Evolutionary conservation across 768 basidiomycete genomes (phyloP), one percentile per base, ranked within the genome.

Genomic region (Boletus reticuloceps): DNA sequence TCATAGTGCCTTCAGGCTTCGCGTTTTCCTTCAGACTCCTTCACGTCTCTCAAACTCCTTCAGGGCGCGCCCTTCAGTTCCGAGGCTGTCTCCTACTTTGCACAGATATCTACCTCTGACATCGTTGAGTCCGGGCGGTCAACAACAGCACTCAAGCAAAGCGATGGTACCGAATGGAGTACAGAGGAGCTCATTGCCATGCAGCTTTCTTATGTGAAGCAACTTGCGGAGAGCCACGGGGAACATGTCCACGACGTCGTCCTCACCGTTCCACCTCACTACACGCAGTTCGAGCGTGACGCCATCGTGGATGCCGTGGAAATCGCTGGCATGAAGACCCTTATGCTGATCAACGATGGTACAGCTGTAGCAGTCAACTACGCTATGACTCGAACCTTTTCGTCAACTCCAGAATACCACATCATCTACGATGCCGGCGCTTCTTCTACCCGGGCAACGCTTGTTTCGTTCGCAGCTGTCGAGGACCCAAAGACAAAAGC

Each of bases 331-430:
- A 74, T 99, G 44, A 82, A 82, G 27, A 86, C 89, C 2, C 75
- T 98, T 32, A 86, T 91, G 0, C 78, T 98, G 55, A 82, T 99
- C 50, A 89, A 94, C 62, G 97, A 99, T 63, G 96, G 96, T 27
- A 85, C 91, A 0, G 92, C 94, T 3, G 88, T 95, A n/a, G 97
- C 94, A 14, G 81, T 98, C 62, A 99, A 99, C 75, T 99, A 91
- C 66, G 97, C 97, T 41, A 97, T 98, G 94, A 94, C 94, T 2
- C 84, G 96, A 46, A 79, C 84, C 2, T 98, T 98, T 77, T 58
- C 71, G 4, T 75, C 88, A 1, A 75, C 74, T 3, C 84, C 85
- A 0, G 89, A 95, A 65, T 83, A 88, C 69, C 95, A 98, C 68
- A 72, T 99, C 61, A 86, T 99, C 55, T 99, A 90, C 72, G 97